Conservation (phyloP, 345 rosid species). For the Heritiera littoralis region DNA sequence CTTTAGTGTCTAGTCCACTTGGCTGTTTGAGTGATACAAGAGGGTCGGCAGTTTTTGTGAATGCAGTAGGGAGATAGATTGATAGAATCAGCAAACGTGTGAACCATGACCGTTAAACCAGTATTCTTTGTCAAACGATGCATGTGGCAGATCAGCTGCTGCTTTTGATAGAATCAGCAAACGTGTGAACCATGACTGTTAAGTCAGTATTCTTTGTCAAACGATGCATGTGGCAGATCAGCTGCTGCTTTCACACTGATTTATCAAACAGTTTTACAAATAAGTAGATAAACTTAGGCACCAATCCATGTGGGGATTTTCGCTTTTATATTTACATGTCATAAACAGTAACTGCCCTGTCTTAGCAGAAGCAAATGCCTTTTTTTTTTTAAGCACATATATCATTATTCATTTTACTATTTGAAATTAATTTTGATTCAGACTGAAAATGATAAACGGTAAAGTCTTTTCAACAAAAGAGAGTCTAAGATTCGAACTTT, state of each 20-base stretch:
- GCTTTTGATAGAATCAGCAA: neutral
- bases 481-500: too few species aligned
- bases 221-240: neutral
- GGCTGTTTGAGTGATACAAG: neutral
- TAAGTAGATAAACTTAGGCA: neutral
- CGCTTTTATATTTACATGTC: neutral
- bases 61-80: neutral
- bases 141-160: slow-evolving; percentile 3
- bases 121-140: neutral
- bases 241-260: slow-evolving; percentile 2
- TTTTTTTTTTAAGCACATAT: too few species aligned
- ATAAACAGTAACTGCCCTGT: too few species aligned
- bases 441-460: too few species aligned
- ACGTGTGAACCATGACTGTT: neutral
- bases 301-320: neutral
- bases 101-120: neutral
- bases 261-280: slow-evolving; percentile 4
- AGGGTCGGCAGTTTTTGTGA: neutral
- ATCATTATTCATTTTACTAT: too few species aligned
- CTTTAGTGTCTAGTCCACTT: neutral
- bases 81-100: neutral
- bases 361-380: too few species aligned
- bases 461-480: too few species aligned
- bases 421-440: too few species aligned
- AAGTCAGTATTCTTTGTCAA: neutral